Percentiles rank a stretch among this genome's conserved stretches.
phyloP scores from a whole-genome alignment of 371 early-diverging fungal species.

The Mortierella sp. region DNA sequence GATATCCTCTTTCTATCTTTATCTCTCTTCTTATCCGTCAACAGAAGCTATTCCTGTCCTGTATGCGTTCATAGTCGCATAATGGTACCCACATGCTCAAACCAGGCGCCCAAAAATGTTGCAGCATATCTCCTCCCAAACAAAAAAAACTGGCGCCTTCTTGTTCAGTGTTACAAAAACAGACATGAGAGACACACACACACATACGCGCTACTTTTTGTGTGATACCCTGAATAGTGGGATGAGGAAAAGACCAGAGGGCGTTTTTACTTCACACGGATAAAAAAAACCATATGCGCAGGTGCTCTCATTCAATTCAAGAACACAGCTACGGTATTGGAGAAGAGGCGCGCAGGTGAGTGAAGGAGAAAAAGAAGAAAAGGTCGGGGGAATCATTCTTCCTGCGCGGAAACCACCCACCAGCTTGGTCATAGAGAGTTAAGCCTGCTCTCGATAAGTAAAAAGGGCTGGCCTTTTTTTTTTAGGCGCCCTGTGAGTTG shows the following conservation, averaged over 20 bases:
- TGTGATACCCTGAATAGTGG: too few relatives aligned
- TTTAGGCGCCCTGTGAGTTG: not conserved
- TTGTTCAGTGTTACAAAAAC: not conserved
- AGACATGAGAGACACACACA: not conserved
- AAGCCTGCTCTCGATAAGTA: not conserved
- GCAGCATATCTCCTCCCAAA: not conserved
- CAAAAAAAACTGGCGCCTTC: not conserved
- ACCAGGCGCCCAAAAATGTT: not conserved
- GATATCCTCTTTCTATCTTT: not conserved
- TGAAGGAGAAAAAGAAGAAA: too few relatives aligned
- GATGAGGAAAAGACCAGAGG: not conserved
- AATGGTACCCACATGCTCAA: not conserved
- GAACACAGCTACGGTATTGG: not conserved
- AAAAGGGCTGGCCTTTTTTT: not conserved
- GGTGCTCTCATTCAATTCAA: not conserved
- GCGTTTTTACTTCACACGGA: not conserved
- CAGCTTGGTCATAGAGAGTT: not conserved
- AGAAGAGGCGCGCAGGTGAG: not conserved
- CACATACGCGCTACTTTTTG: too few relatives aligned
- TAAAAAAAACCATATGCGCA: not conserved
- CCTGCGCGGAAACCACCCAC: not conserved
- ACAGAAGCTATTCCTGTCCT: not conserved
- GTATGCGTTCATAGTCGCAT: not conserved
- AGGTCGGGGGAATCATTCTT: slow-evolving; percentile 4
- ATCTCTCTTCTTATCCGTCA: not conserved